A percentile compares a stretch with the other conserved stretches of the same genome.
Conservation (phyloP, 169 alveolate genomes). For the Plasmodium fragile region DNA sequence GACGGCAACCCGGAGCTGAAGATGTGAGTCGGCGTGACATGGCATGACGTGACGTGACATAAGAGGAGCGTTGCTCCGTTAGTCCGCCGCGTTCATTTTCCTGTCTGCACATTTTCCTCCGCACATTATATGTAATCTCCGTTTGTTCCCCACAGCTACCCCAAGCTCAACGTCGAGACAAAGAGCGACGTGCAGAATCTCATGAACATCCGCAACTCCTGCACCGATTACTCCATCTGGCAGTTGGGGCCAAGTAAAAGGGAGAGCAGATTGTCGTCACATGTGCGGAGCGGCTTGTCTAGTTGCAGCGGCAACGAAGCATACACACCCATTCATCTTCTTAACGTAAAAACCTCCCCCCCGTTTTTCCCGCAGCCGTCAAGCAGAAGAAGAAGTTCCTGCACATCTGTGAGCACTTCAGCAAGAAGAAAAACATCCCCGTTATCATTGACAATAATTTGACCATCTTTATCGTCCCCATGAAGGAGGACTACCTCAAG, state of each 20-base stretch:
- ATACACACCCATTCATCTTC: neutral
- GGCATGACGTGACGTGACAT: neutral
- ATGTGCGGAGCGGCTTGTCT: neutral
- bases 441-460: conserved; percentile 23
- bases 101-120: neutral
- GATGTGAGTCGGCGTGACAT: conserved; percentile 2
- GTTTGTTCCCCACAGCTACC: conserved; percentile 12
- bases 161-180: conserved; percentile 55
- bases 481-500: conserved; percentile 41
- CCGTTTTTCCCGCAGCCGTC: neutral
- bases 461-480: conserved; percentile 36
- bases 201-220: conserved; percentile 18
- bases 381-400: conserved; percentile 34
- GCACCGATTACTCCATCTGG: conserved; percentile 40
- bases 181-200: conserved; percentile 55
- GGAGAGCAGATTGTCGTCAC: neutral
- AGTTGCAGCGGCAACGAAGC: neutral
- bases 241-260: conserved; percentile 55
- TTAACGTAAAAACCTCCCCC: neutral
- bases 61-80: neutral
- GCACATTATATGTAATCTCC: no score
- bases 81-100: neutral
- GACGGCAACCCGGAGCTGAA: conserved; percentile 31
- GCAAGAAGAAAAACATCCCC: conserved; percentile 51
- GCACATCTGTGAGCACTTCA: conserved; percentile 56